These are phyloP conservation scores for Neurospora discreta DNA, from an alignment of 495 filamentous ascomycete species.

Conservation along the genomic window DNA sequence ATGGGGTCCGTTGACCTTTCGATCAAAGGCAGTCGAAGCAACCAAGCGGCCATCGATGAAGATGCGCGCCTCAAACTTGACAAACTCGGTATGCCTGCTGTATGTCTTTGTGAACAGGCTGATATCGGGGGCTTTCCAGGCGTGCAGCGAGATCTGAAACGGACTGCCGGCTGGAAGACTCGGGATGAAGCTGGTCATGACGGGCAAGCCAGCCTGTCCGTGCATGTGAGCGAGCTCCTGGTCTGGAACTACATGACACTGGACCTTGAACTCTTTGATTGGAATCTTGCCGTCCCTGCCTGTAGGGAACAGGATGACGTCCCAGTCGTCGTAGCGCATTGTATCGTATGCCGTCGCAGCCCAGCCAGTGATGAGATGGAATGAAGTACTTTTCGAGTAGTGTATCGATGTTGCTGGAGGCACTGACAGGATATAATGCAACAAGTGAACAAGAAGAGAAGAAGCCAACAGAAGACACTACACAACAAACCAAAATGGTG, in stretches of 20 bases:
- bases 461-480: background rate
- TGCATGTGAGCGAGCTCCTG: conserved; percentile 35
- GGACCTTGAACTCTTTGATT: conserved; percentile 77
- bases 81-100: conserved; percentile 47
- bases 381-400: no score
- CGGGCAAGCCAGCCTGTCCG: conserved; percentile 43
- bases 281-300: conserved; percentile 44
- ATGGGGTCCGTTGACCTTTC: conserved; percentile 49
- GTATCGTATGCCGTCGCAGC: background rate
- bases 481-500: background rate
- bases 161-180: conserved; percentile 47
- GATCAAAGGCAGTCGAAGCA: conserved; percentile 48
- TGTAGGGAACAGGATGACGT: conserved; percentile 66
- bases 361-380: background rate
- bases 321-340: conserved; percentile 87
- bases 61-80: conserved; percentile 59
- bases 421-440: background rate
- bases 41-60: conserved; percentile 58
- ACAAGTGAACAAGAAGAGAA: background rate
- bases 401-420: conserved; percentile 4
- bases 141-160: conserved; percentile 73
- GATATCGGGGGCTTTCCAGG: conserved; percentile 58
- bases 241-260: conserved; percentile 66
- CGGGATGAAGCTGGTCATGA: conserved; percentile 67
- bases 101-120: conserved; percentile 49